Base-by-base conservation (phyloP, 768 basidiomycete genomes). In the Boletus sensibilis region DNA sequence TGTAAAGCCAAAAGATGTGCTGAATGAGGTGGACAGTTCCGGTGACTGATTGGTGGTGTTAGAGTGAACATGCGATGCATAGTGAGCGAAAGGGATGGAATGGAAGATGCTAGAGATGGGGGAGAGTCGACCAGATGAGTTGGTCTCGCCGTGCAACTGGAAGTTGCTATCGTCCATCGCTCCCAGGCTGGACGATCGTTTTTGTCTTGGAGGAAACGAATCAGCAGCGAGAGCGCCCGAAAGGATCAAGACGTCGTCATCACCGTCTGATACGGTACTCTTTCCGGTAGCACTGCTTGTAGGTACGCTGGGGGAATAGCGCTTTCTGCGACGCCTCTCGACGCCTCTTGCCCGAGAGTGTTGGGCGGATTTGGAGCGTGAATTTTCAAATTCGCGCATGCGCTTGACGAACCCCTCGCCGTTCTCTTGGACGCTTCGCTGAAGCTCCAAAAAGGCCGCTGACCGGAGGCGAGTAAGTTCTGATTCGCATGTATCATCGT, bases 381-480 rank as follows among this genome's bases (percentile, higher is more conserved):
- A 75, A 47, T 76, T 71, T 68, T 90, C 88, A 65, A 84, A 86
- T 60, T 88, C 83, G 53, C 85, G 85, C 88, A 90, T 90, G 50
- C 85, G 83, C 53, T 76, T 80, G 13, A 90, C 79, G 46, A 90
- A 78, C 8, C 84, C 82, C 61, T 90, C 87, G 20, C 85, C 86
- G 59, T 76, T 83, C 61, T 87, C 82, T 29, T 77, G 76, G 21
- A 90, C 77, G 58, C 81, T 87, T 63, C 78, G 76, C 42, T 78
- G 82, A 38, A 90, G 79, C 60, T 88, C 85, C 70, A 79, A 78
- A 57, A 88, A 87, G 6, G 88, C 88, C 53, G 76, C 76, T 0
- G 86, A 82, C 54, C 83, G 82, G 47, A 88, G 72, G 40, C 74
- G 78, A 34, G 68, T 69, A 5, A 83, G 70, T 46, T 77, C 75